Base-by-base conservation (phyloP, 345 rosid genomes). In the Ricinus communis region DNA sequence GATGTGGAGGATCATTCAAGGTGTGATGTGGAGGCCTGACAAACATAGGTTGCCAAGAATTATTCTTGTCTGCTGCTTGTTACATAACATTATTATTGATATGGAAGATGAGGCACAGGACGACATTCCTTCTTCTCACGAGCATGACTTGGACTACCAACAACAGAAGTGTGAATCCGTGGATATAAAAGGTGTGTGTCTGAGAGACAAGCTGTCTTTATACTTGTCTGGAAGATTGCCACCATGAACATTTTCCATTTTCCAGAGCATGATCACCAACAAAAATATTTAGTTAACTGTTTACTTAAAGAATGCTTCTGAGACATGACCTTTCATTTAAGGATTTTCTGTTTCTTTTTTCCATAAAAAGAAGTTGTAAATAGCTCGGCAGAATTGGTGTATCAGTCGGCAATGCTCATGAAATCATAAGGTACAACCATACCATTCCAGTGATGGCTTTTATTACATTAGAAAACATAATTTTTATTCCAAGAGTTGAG, bases 1-100 rank as follows among this genome's bases (percentile, higher is more conserved):
- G 46, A 79, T 50, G 52, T 85, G 88, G 90, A 83, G 78, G 73
- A 86, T 88, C 73, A 88, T 88, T 65, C 80, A 74, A 4, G 87
- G 87, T 54, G 84, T 78, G 14, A 86, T 85, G 93, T 88, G 90
- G 90, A 80, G 90, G 71, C 93, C 93, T 0, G 93, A 86, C 82
- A 78, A 76, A 59, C 84, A 85, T 57, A 83, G 79, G 77, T 74
- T 86, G 76, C 88, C 88, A 0, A 85, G 93, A 84, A 83, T 86
- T 36, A 80, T 88, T 74, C 83, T 86, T 0, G 90, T 85, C 53
- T 86, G 90, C 80, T 88, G 93, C 77, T 67, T 88, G 86, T 87
- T 88, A 40, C 90, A 86, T 74, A 88, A 88, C 77, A 88, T 88
- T 24, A 71, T 70, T 56, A 81, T 88, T 5, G 90, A 88, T 55